These are phyloP conservation scores for Rosa chinensis DNA, from an alignment of 306 rosid species.

Conservation along the genomic window DNA sequence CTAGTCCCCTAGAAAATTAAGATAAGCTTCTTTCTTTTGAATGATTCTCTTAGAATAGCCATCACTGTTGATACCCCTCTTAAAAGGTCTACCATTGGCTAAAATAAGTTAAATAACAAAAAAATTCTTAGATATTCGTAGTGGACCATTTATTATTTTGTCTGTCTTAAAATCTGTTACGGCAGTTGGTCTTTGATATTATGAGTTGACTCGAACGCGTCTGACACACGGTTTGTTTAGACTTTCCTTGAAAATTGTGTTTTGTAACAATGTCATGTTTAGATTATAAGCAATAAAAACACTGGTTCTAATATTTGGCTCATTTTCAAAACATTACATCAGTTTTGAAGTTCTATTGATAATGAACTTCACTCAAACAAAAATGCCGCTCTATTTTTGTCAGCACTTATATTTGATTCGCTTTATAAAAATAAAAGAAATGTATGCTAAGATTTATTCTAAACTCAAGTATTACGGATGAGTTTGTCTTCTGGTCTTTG, in stretches of 20 bases:
- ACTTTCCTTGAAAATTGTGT: not conserved
- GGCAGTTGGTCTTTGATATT: not conserved
- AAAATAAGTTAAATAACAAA: not conserved
- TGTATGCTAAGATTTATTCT: not conserved
- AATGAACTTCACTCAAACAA: not conserved
- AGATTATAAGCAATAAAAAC: not conserved
- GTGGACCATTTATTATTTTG: not conserved
- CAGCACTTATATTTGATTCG: not conserved
- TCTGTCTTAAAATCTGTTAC: not conserved
- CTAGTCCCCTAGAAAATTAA: not conserved
- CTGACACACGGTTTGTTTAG: not conserved
- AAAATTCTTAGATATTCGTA: not conserved
- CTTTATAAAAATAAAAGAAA: not conserved
- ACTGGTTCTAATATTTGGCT: not conserved
- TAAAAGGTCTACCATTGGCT: not conserved
- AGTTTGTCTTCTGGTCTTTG: not conserved
- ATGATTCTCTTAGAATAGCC: not conserved
- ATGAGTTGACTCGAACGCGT: not conserved
- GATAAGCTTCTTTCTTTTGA: not conserved
- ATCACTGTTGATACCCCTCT: not conserved
- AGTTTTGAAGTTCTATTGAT: not conserved
- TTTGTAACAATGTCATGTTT: not conserved
- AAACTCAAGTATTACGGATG: not conserved
- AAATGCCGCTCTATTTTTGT: not conserved
- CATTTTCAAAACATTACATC: not conserved